Percentiles rank a stretch among this genome's conserved stretches.
Conservation (phyloP, 495 filamentous ascomycete species). For the Penicillium angulare region DNA sequence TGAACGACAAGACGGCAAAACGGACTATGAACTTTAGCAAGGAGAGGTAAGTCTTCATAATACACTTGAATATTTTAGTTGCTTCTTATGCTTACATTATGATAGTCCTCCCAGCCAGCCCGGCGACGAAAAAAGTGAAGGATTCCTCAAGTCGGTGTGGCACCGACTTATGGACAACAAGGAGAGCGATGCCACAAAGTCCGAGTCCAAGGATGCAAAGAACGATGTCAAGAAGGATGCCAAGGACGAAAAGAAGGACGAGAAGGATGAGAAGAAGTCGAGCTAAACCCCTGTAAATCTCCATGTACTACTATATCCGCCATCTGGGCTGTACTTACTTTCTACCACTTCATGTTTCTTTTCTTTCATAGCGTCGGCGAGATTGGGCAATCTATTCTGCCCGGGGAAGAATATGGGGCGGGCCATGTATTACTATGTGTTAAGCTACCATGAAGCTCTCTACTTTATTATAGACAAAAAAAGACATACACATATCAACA, state of each 20-base stretch:
- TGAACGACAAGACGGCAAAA: conserved; percentile 87
- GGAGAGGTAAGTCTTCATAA: conserved; percentile 39
- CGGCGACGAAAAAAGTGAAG: conserved; percentile 62
- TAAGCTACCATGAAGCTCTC: conserved; percentile 28
- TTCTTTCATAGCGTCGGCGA: conserved; percentile 49
- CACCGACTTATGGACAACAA: conserved; percentile 81
- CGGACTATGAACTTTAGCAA: conserved; percentile 76
- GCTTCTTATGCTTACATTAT: conserved; percentile 4
- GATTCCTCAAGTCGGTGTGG: conserved; percentile 87
- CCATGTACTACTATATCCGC: conserved; percentile 24
- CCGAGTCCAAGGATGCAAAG: conserved; percentile 32
- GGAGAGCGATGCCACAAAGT: conserved; percentile 46
- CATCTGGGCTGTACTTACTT: conserved; percentile 35
- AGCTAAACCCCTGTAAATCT: conserved; percentile 32
- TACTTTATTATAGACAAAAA: conserved; percentile 11
- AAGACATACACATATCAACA: too few relatives aligned
- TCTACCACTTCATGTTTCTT: conserved; percentile 12
- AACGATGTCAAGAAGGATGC: conserved; percentile 12
- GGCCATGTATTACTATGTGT: conserved; percentile 30
- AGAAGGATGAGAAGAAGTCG: conserved; percentile 53
- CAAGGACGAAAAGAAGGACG: conserved; percentile 24
- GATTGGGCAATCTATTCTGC: conserved; percentile 24
- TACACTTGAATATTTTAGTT: not conserved
- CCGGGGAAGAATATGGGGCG: conserved; percentile 11
- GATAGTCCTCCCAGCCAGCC: conserved; percentile 14